Evolutionary conservation across 768 basidiomycete genomes (phyloP), one percentile per base, ranked within the genome.

Genomic region (Boletus speciosus): DNA sequence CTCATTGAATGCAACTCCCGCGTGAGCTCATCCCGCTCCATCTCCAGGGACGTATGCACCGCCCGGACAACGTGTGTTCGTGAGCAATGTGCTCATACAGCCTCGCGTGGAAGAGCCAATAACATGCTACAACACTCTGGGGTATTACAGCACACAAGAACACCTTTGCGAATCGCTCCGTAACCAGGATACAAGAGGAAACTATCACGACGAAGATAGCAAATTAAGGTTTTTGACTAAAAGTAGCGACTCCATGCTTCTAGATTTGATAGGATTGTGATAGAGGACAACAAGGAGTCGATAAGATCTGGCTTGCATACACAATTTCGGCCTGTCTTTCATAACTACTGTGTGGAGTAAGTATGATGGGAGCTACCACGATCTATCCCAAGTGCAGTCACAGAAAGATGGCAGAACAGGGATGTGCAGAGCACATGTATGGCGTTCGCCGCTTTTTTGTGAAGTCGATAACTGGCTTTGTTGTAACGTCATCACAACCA

Each of bases 191-290:
- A 32, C 41, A 67, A 40, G 49, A 51, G 57, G 63, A 49, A 60
- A 59, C 37, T 50, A 46, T 63, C 49, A 39, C 41, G 39, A 56
- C 55, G 57, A 65, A 29, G 62, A 59, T 52, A 46, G 47, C 25
- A 56, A 56, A 52, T 65, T 66, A 66, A 62, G 60, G 66, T 66
- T 66, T 66, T 65, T 62, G 48, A 37, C 66, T 66, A 66, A 65
- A 65, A 45, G 56, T 41, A 54, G 62, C 57, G 50, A 52, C 25
- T 47, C 55, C 61, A 60, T 56, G 57, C 60, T 66, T 65, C 62
- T 50, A 54, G 52, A 59, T 62, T 52, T 56, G 63, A 67, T 65
- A 29, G 46, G 41, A 57, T 35, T 53, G 47, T 56, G 50, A 60
- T 52, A 45, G 45, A 49, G 29, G 45, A 47, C 39, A 44, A 53